Percentiles rank a stretch among this genome's conserved stretches.
These are phyloP conservation scores for Neohortaea acidophila DNA, from an alignment of 495 filamentous ascomycete species.

Conservation along the genomic window DNA sequence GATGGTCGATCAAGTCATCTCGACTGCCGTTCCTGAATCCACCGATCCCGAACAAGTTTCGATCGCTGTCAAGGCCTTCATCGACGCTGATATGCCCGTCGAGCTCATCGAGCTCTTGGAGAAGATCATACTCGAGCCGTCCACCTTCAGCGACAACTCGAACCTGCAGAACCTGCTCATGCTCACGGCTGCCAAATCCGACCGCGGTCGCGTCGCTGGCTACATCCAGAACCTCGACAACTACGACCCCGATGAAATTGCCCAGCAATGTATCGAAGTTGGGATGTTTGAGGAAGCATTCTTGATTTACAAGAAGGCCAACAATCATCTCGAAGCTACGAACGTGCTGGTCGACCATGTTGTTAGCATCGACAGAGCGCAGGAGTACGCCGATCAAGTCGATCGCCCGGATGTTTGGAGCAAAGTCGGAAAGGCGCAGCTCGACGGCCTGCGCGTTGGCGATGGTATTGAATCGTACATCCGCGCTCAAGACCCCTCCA, in stretches of 20 bases:
- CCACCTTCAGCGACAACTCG: constrained; percentile 89
- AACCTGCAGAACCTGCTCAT: constrained; percentile 95
- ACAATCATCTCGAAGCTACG: constrained; percentile 69
- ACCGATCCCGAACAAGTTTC: constrained; percentile 92
- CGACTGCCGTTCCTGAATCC: constrained; percentile 89
- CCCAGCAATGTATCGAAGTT: constrained; percentile 81
- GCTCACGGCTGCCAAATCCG: constrained; percentile 91
- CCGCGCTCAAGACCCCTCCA: constrained; percentile 78
- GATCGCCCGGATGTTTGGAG: constrained; percentile 98
- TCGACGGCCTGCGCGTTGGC: constrained; percentile 84
- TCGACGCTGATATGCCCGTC: constrained; percentile 73
- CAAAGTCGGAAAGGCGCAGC: constrained; percentile 92
- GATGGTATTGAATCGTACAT: constrained; percentile 97
- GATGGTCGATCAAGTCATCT: constrained; percentile 90
- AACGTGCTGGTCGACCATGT: constrained; percentile 93
- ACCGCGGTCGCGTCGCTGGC: constrained; percentile 88
- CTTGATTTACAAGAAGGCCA: constrained; percentile 95
- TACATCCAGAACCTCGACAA: constrained; percentile 85
- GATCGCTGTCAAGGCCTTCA: constrained; percentile 82
- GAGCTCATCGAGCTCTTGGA: constrained; percentile 96
- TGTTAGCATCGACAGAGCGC: constrained; percentile 95
- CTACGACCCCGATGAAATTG: constrained; percentile 86
- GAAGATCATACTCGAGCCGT: constrained; percentile 98
- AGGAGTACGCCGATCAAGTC: constrained; percentile 90
- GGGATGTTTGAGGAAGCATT: constrained; percentile 95